Evolutionary conservation across 495 filamentous ascomycete genomes (phyloP), one percentile per base, ranked within the genome.

Genomic region (Annulohypoxylon maeteangense): DNA sequence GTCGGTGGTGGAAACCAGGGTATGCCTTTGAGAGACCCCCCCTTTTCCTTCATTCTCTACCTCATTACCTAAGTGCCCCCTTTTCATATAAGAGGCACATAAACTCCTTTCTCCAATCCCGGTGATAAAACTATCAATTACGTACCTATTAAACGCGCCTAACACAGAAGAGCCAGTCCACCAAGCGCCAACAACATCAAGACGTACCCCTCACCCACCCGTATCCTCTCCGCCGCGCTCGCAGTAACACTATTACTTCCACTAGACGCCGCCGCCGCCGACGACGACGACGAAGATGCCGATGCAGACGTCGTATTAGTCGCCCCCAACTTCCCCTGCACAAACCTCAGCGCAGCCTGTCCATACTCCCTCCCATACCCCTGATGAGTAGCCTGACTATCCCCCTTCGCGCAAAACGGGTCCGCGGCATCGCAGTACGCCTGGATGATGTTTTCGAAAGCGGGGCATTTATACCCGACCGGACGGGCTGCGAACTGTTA

Each of bases 391-490:
- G 78, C 81, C 0, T 78, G 78, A 61, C 86, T 77, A 60, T 78
- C 86, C 25, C 88, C 87, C 45, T 86, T 88, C 65, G 85, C 86
- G 78, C 87, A 90, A 72, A 88, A 89, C 5, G 87, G 87, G 74
- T 90, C 88, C 0, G 82, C 70, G 8, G 84, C 75, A 69, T 90
- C 87, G 72, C 88, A 90, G 76, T 89, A 89, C 0, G 84, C 83
- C 70, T 87, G 76, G 27, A 89, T 85, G 62, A 83, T 83, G 50
- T 67, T 70, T 16, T 84, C 83, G 27, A 84, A 87, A 14, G 78
- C 78, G 0, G 82, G 79, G 72, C 88, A 89, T 45, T 44, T 73
- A 62, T 86, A 89, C 10, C 85, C 86, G 11, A 74, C 74, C 0
- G 87, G 85, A 22, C 87, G 83, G 18, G 84, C 82, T 53, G 85